Base-by-base conservation (phyloP, 257 asterid species). In the Parsonsia alboflavescens region DNA sequence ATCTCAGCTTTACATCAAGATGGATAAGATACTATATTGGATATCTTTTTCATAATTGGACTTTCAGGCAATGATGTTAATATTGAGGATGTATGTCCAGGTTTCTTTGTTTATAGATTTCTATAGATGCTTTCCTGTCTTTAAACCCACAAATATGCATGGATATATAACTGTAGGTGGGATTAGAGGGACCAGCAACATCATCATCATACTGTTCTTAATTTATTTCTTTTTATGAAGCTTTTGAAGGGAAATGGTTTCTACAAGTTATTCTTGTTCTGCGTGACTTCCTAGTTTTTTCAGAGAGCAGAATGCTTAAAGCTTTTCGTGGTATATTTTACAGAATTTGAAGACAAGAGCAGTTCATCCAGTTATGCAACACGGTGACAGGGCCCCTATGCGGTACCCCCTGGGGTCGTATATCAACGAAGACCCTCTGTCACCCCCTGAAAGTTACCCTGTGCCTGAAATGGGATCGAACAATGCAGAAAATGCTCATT, bases 331-430 rank as follows among this genome's bases (percentile, higher is more conserved):
- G 30, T 44, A 30, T 50, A 9, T 66, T 72, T 77, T 76, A 75
- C 88, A 93, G 98, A 83, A 77, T 78, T 77, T 93, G 93, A 88
- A 88, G 84, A 78, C 91, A 19, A 88, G 78, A 78, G 82, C 74
- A 53, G 67, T 80, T 68, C 93, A 85, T 84, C 78, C 79, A 49
- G 80, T 77, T 26, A 76, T 82, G 72, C 85, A 71, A 13, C 90
- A 81, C 62, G 86, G 77, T 73, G 79, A 73, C 73, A 16, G 41
- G 49, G 83, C 85, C 15, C 73, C 85, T 4, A 30, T 39, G 80
- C 88, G 78, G 75, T 71, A 73, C 71, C 86, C 82, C 78, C 75
- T 89, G 80, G 96, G 83, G 84, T 86, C 96, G 10, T 89, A 84
- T 83, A 81, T 87, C 67, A 84, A 86, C 77, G 83, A 81, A 70